Evolutionary conservation across 371 early-diverging fungal species (phyloP).

Genomic region (Circinella minor): DNA sequence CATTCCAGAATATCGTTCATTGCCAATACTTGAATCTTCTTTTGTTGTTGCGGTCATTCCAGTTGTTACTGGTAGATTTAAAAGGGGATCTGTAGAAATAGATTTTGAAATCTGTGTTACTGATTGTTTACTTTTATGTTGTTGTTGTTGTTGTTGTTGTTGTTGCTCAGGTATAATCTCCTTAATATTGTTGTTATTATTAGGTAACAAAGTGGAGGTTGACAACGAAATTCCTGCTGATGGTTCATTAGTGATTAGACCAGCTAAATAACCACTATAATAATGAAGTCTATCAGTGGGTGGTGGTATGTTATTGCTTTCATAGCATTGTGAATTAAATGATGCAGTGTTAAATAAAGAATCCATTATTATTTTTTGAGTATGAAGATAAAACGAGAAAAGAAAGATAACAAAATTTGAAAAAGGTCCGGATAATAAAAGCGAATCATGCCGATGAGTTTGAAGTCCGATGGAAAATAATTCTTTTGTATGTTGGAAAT

Average conservation of each 20-base stretch:
- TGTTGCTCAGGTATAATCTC: background rate
- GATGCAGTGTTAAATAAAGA: background rate
- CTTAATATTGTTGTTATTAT: too few species aligned
- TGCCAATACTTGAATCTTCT: background rate
- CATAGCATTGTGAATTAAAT: conserved; percentile 18
- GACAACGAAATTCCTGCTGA: background rate
- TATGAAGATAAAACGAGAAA: background rate
- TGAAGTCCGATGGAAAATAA: too few species aligned
- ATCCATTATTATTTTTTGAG: background rate
- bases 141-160: background rate
- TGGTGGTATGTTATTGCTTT: conserved; percentile 7
- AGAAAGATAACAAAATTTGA: too few species aligned
- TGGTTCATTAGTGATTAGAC: conserved; percentile 4
- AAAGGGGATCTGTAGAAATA: background rate
- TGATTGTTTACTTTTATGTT: background rate
- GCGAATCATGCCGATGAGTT: too few species aligned
- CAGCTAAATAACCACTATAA: conserved; percentile 20
- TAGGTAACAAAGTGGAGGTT: background rate
- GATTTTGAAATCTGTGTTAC: background rate
- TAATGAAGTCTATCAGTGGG: conserved; percentile 15
- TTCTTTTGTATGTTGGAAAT: too few species aligned
- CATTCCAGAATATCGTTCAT: conserved; percentile 30
- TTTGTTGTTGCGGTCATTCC: background rate
- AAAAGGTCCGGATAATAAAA: too few species aligned
- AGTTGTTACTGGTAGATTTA: background rate